Evolutionary conservation across 192 early-diverging fungal species (phyloP).

Genomic region (Gonapodya sp.): DNA sequence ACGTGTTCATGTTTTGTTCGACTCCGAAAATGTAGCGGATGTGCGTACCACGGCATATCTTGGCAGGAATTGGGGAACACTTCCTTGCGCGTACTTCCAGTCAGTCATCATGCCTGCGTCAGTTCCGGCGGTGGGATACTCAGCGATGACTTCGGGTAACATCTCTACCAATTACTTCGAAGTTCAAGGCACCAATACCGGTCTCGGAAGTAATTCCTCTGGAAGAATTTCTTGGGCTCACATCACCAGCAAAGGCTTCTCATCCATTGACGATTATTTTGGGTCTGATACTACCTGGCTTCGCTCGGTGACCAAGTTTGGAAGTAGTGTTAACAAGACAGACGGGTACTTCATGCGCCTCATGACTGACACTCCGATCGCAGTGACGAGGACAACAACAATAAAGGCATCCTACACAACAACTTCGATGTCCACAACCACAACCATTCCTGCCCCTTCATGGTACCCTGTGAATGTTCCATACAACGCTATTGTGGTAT

Average conservation of each 20-base stretch:
- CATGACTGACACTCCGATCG: neutral
- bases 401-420: neutral
- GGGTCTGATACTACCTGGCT: neutral
- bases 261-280: neutral
- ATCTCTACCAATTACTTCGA: neutral
- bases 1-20: neutral
- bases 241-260: neutral
- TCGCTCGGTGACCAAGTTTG: neutral
- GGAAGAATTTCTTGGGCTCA: neutral
- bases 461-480: neutral
- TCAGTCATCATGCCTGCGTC: neutral
- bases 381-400: neutral
- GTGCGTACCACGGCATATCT: neutral
- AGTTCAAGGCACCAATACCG: neutral
- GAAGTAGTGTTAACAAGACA: neutral
- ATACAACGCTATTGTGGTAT: constrained; percentile 10
- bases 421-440: neutral
- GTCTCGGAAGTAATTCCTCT: neutral
- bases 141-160: neutral
- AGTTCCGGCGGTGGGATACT: neutral
- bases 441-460: neutral
- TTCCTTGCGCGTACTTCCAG: neutral
- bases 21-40: neutral
- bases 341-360: neutral
- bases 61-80: neutral